phyloP scores from a whole-genome alignment of 169 alveolate species.

The Perkinsus marinus region DNA sequence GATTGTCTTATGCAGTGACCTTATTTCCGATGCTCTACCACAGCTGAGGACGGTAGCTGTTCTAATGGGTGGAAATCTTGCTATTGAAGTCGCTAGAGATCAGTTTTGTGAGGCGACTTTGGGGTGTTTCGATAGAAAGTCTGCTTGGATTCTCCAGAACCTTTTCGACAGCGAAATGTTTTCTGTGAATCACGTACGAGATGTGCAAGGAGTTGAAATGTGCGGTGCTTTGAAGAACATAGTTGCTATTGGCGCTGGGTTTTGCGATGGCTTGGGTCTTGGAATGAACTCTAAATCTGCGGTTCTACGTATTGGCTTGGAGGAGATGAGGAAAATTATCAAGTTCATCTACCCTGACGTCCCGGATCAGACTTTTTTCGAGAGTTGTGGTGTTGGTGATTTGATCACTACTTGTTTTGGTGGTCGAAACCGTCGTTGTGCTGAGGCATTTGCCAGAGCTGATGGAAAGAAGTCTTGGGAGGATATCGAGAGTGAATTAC shows the following conservation, averaged over 20 bases:
- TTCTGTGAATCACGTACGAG: conserved; percentile 66
- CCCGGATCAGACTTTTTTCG: conserved; percentile 63
- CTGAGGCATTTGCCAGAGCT: conserved; percentile 67
- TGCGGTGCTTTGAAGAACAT: conserved; percentile 85
- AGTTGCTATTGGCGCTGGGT: conserved; percentile 80
- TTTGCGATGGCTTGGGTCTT: conserved; percentile 78
- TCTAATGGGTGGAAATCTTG: conserved; percentile 73
- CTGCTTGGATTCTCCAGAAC: conserved; percentile 54
- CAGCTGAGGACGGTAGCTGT: conserved; percentile 20
- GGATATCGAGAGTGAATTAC: conserved; percentile 62
- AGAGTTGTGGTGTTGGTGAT: conserved; percentile 81
- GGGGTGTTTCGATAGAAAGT: conserved; percentile 61
- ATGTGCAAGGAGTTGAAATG: conserved; percentile 73
- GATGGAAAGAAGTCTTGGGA: conserved; percentile 64
- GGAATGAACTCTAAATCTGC: conserved; percentile 84
- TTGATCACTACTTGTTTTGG: conserved; percentile 76
- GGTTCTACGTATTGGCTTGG: conserved; percentile 75
- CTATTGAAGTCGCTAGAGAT: conserved; percentile 74
- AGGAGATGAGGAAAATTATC: conserved; percentile 58
- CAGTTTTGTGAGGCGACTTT: conserved; percentile 82
- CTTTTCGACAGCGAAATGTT: conserved; percentile 74
- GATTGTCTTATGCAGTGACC: conserved; percentile 34
- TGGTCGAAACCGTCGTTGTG: conserved; percentile 75
- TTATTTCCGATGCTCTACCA: conserved; percentile 24
- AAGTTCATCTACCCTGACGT: conserved; percentile 45